These are phyloP conservation scores for Dichotomopilus funicola DNA, from an alignment of 2,329 filamentous ascomycete species.

Conservation along the genomic window DNA sequence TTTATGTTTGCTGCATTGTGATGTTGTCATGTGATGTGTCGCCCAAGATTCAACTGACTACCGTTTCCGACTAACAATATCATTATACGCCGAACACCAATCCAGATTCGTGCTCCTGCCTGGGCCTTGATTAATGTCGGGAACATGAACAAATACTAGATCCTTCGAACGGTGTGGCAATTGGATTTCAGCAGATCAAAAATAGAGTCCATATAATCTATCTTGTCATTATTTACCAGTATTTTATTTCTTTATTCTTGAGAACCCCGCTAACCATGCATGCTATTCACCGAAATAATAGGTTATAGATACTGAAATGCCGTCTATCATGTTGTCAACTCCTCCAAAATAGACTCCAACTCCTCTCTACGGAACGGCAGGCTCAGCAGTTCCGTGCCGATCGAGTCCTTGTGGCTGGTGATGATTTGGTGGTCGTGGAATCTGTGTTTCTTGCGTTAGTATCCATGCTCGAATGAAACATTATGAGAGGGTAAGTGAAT, in stretches of 20 bases:
- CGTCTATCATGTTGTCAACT: conserved; percentile 41
- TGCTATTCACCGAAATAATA: not conserved
- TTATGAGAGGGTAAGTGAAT: too few relatives aligned
- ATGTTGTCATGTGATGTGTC: not conserved
- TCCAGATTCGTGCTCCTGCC: too few relatives aligned
- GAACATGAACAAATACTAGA: too few relatives aligned
- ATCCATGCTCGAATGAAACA: not conserved
- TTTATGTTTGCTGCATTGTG: not conserved
- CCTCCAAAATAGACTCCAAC: conserved; percentile 81
- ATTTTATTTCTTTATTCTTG: not conserved
- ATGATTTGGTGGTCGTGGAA: conserved; percentile 99
- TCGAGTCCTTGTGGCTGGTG: conserved; percentile 74
- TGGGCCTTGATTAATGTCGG: too few relatives aligned
- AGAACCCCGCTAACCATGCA: not conserved
- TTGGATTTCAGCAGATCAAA: too few relatives aligned
- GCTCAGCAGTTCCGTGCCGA: conserved; percentile 79
- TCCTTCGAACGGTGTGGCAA: too few relatives aligned
- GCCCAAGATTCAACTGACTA: too few relatives aligned
- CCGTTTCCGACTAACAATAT: too few relatives aligned
- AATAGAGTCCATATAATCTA: too few relatives aligned
- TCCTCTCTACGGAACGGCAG: conserved; percentile 85
- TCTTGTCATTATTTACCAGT: too few relatives aligned
- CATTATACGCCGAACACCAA: too few relatives aligned
- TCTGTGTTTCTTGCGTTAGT: conserved; percentile 37
- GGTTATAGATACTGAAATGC: not conserved